Percentiles rank a stretch among this genome's conserved stretches.
Conservation (phyloP, 192 early-diverging fungal genomes). For the Obelidium mucronatum region DNA sequence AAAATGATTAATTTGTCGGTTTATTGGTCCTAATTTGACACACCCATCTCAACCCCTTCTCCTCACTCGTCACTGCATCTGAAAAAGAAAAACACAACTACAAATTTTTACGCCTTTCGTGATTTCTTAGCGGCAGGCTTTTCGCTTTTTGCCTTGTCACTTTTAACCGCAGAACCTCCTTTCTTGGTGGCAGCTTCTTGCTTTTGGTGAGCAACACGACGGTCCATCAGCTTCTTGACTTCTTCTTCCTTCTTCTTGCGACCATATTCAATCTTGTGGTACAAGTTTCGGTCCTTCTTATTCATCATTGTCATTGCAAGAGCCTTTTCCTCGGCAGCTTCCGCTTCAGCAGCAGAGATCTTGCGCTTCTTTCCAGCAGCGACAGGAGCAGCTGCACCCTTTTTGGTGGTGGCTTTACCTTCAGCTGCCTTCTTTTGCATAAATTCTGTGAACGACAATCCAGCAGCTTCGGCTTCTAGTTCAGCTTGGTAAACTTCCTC, state of each 20-base stretch:
- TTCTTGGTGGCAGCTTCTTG: conserved; percentile 3
- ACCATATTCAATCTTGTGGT: conserved; percentile 78
- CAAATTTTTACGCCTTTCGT: background rate
- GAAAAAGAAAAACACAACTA: background rate
- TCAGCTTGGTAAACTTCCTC: conserved; percentile 65
- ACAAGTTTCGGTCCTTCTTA: conserved; percentile 81
- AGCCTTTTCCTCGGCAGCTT: conserved; percentile 71
- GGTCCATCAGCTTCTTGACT: conserved; percentile 40
- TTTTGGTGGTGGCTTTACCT: conserved; percentile 33
- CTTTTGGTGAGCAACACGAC: conserved; percentile 4
- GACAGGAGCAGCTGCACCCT: conserved; percentile 42
- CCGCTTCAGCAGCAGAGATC: conserved; percentile 62
- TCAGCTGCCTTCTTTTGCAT: conserved; percentile 57
- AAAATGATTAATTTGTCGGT: no score
- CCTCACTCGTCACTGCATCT: background rate
- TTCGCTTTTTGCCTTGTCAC: background rate
- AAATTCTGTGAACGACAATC: conserved; percentile 71
- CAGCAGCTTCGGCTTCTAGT: conserved; percentile 73
- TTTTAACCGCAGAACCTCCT: background rate
- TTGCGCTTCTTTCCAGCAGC: conserved; percentile 50
- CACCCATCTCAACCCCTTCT: no score
- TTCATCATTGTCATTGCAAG: conserved; percentile 88
- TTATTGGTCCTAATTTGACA: no score
- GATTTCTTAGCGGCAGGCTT: conserved; percentile 2
- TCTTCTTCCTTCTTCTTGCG: conserved; percentile 74